Percentiles rank a stretch among this genome's conserved stretches.
Conservation (phyloP, 176 grass and related monocot species). For the Oryza coarctata region DNA sequence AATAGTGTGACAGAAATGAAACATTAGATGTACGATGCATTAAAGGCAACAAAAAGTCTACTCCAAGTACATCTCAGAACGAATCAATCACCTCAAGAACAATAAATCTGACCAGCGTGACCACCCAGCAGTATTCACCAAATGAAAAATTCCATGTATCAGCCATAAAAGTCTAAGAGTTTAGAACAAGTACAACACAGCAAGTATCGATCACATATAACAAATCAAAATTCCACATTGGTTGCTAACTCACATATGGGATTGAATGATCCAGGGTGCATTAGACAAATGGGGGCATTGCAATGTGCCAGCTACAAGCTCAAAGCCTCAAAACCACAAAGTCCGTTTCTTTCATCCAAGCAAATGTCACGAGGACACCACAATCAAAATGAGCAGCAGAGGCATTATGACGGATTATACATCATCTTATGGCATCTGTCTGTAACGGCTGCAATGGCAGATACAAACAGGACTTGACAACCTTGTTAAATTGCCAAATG, state of each 20-base stretch:
- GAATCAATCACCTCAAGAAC: no score
- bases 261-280: background rate
- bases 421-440: background rate
- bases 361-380: background rate
- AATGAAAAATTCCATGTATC: background rate
- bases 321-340: background rate
- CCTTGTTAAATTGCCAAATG: no score
- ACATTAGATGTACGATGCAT: no score
- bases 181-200: background rate
- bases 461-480: background rate
- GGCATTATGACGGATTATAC: no score
- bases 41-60: no score
- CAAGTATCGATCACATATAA: background rate
- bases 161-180: background rate
- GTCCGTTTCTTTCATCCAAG: background rate
- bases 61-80: no score
- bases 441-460: background rate
- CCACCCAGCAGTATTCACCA: background rate
- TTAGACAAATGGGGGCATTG: background rate
- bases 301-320: background rate
- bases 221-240: background rate
- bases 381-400: background rate
- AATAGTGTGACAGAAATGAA: no score
- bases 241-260: background rate
- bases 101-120: background rate